Conservation (phyloP, 345 rosid genomes). For the Hirschfeldia incana region DNA sequence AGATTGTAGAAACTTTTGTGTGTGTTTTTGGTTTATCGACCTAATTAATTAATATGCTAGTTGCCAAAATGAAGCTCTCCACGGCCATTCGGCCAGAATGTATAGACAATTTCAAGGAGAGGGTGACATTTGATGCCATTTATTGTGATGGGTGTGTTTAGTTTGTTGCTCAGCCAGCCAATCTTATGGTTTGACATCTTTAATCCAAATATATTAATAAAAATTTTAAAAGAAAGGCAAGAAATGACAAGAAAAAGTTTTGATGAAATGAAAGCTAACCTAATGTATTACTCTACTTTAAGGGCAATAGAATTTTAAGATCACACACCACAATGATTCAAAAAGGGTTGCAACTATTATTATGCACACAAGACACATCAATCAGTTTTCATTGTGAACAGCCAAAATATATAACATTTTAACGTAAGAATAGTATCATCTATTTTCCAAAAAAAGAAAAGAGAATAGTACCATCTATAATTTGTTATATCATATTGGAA, state of each 20-base stretch:
- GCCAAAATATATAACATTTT: not conserved
- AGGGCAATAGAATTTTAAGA: not conserved
- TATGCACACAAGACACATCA: not conserved
- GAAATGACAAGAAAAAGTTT: constrained; percentile 19
- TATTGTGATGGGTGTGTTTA: constrained; percentile 27
- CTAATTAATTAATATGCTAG: not conserved
- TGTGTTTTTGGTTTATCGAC: not conserved
- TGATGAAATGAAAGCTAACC: constrained; percentile 26
- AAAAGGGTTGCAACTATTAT: constrained; percentile 5
- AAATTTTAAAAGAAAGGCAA: not conserved
- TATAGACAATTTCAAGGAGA: constrained; percentile 19
- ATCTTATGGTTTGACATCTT: constrained; percentile 27
- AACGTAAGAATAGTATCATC: not conserved
- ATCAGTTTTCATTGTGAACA: not conserved
- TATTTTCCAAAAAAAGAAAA: not conserved
- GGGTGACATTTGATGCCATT: constrained; percentile 14
- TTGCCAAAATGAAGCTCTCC: constrained; percentile 1
- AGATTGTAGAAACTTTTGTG: not conserved
- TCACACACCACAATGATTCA: not conserved
- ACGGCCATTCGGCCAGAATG: not conserved
- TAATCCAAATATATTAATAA: constrained; percentile 1
- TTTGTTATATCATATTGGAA: not conserved
- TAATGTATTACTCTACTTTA: constrained; percentile 11
- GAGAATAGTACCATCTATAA: not conserved
- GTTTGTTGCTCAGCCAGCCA: constrained; percentile 27